Evolutionary conservation across 176 grass and related monocot genomes (phyloP).

Genomic region (Aegilops bicornis): DNA sequence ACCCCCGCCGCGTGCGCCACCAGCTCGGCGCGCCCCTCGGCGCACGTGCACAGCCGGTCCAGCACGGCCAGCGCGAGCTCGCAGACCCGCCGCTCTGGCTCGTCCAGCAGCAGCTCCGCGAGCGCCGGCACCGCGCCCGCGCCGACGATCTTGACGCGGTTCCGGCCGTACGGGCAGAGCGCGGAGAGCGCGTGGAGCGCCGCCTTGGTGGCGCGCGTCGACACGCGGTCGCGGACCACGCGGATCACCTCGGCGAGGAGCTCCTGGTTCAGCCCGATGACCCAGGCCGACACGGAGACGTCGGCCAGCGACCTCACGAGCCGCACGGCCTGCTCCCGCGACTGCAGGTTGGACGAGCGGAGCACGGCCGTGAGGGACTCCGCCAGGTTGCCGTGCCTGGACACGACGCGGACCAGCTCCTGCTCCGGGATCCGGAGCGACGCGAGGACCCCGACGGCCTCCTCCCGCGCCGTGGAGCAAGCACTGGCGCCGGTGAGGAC

Average conservation of each 20-base stretch:
- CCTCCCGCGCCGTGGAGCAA: slow-evolving; percentile 47
- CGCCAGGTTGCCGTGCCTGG: slow-evolving; percentile 37
- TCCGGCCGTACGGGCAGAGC: slow-evolving; percentile 55
- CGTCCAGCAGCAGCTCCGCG: slow-evolving; percentile 69
- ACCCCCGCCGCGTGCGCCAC: slow-evolving; percentile 64
- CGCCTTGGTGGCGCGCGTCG: slow-evolving; percentile 52
- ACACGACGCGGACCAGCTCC: slow-evolving; percentile 40
- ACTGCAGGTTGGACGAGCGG: slow-evolving; percentile 49
- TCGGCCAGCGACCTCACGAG: slow-evolving; percentile 56
- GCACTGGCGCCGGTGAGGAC: slow-evolving; percentile 21
- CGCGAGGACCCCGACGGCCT: slow-evolving; percentile 63
- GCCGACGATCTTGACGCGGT: slow-evolving; percentile 62
- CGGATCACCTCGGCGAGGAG: slow-evolving; percentile 63
- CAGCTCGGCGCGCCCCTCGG: slow-evolving; percentile 82
- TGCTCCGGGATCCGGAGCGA: slow-evolving; percentile 63
- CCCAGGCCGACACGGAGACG: slow-evolving; percentile 39
- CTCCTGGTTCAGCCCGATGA: slow-evolving; percentile 38
- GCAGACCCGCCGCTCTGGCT: slow-evolving; percentile 56
- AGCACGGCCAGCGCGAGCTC: slow-evolving; percentile 62
- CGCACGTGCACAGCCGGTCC: slow-evolving; percentile 78
- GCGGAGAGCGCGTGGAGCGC: slow-evolving; percentile 52
- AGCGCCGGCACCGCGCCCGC: slow-evolving; percentile 53
- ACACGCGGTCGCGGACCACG: slow-evolving; percentile 50
- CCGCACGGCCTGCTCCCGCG: slow-evolving; percentile 46
- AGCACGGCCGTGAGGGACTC: slow-evolving; percentile 58